Conservation (phyloP, 495 filamentous ascomycete genomes). For the Aspergillus diversus region DNA sequence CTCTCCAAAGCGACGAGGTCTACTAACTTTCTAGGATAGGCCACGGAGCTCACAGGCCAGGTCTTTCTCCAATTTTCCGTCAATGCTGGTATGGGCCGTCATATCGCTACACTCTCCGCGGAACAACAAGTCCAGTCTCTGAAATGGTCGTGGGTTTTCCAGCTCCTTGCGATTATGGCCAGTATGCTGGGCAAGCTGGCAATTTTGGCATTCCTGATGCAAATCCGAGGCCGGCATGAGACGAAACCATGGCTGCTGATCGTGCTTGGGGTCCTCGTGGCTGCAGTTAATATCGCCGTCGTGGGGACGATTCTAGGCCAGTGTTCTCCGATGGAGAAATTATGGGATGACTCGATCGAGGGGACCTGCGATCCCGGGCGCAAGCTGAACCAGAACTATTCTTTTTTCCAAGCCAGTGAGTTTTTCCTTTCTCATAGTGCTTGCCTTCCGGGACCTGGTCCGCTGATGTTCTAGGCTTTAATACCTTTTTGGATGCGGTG, state of each 20-base stretch:
- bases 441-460: background rate
- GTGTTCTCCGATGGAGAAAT: conserved; percentile 33
- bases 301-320: conserved; percentile 30
- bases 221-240: conserved; percentile 34
- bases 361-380: conserved; percentile 31
- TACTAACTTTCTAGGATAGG: background rate
- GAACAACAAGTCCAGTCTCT: conserved; percentile 23
- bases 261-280: conserved; percentile 30
- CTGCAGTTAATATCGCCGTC: conserved; percentile 28
- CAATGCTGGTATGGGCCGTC: conserved; percentile 33
- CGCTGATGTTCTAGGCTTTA: conserved; percentile 24
- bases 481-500: conserved; percentile 35
- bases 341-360: conserved; percentile 30
- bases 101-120: conserved; percentile 25
- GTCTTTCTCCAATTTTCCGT: conserved; percentile 30
- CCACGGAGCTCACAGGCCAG: conserved; percentile 17
- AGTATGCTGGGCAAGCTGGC: conserved; percentile 37
- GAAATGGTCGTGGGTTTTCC: conserved; percentile 39
- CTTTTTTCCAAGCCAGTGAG: conserved; percentile 36
- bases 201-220: conserved; percentile 35
- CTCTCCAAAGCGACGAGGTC: background rate
- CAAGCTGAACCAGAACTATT: conserved; percentile 28
- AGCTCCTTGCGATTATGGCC: conserved; percentile 31
- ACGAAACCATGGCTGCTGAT: conserved; percentile 32
- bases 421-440: background rate